Conservation (phyloP, 2,329 filamentous ascomycete species). For the Onygenales sp. region DNA sequence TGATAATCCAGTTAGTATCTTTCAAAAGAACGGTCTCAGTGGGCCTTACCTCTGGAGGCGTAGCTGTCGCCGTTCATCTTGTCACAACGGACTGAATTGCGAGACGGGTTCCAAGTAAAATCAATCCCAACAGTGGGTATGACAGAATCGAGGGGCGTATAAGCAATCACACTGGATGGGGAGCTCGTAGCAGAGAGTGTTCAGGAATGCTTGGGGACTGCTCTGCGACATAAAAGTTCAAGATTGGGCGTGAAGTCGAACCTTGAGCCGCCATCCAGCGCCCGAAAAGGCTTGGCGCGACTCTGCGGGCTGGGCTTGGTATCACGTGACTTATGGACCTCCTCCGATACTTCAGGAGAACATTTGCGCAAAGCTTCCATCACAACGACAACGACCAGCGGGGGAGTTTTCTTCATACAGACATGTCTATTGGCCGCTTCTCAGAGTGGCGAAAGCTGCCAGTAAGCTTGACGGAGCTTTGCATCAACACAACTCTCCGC, state of each 20-base stretch:
- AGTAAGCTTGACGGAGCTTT: constrained; percentile 72
- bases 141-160: not conserved
- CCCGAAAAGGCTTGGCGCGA: not conserved
- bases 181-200: not conserved
- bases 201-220: not conserved
- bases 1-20: constrained; percentile 25
- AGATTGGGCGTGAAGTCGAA: not conserved
- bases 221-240: not conserved
- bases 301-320: not conserved
- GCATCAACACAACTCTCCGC: constrained; percentile 85
- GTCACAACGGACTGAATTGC: not conserved
- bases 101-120: not conserved
- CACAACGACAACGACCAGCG: not conserved
- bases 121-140: not conserved
- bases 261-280: not conserved
- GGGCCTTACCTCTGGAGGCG: constrained; percentile 59
- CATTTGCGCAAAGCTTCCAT: constrained; percentile 1
- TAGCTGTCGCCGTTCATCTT: constrained; percentile 80
- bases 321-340: not conserved
- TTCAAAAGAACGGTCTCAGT: constrained; percentile 11
- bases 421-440: constrained; percentile 39
- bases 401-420: not conserved
- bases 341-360: not conserved
- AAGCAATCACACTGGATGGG: not conserved
- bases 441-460: constrained; percentile 83